These are phyloP conservation scores for Ustilago nuda DNA, from an alignment of 1,284 basidiomycete genomes.

Conservation along the genomic window DNA sequence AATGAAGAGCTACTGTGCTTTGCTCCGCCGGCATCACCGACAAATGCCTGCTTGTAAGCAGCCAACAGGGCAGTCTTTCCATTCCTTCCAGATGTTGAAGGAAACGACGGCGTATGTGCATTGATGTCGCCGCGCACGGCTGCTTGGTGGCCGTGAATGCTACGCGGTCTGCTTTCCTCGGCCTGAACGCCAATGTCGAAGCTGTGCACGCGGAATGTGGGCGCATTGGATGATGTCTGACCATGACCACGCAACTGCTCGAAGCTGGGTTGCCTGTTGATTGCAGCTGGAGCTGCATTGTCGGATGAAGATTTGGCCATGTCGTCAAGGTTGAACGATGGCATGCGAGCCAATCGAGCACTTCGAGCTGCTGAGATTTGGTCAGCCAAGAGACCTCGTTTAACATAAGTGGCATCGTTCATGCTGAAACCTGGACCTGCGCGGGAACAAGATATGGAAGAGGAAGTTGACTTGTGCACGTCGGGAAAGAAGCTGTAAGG, in stretches of 20 bases:
- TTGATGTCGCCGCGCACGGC: constrained; percentile 20
- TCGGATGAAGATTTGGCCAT: constrained; percentile 4
- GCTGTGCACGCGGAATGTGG: constrained; percentile 23
- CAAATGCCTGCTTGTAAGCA: constrained; percentile 47
- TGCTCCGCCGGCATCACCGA: not conserved
- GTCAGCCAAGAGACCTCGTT: constrained; percentile 38
- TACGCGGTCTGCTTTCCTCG: constrained; percentile 6
- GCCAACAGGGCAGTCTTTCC: constrained; percentile 36
- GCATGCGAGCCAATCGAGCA: constrained; percentile 35
- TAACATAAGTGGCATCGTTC: constrained; percentile 36
- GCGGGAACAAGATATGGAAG: constrained; percentile 1
- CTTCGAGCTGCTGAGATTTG: constrained; percentile 41
- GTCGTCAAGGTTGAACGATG: constrained; percentile 34
- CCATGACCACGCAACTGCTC: constrained; percentile 23
- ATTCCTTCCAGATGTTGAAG: constrained; percentile 27
- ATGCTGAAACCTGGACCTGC: constrained; percentile 14
- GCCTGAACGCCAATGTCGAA: constrained; percentile 24
- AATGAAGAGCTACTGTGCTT: constrained; percentile 8
- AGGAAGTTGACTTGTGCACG: constrained; percentile 10
- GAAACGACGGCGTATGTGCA: constrained; percentile 21
- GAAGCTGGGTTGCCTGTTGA: constrained; percentile 31
- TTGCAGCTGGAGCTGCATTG: not conserved
- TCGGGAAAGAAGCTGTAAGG: constrained; percentile 42
- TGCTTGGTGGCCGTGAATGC: constrained; percentile 1
- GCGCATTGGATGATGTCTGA: not conserved